Base-by-base conservation (phyloP, 2,329 filamentous ascomycete genomes). In the Penicillium sp. region DNA sequence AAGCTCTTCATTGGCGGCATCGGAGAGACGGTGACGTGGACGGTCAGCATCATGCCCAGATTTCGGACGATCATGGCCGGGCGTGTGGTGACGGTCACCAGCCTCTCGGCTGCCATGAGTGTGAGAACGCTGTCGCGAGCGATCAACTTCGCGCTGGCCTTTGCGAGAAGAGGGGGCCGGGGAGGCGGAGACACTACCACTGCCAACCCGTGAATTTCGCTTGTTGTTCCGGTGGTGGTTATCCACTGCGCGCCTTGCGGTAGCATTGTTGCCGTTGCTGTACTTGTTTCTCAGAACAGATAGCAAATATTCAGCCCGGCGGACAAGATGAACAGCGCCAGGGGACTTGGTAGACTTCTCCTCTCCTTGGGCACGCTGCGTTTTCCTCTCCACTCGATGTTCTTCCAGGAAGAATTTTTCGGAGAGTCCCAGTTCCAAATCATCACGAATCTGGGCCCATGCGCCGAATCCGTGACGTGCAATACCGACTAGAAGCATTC, bases 381-480 rank as follows among this genome's bases (percentile, higher is more conserved):
- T 91, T 68, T 97, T 97, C 74, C 95, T 93, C 69, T 95, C 93
- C 15, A 97, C 92, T n/a, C 92, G 87, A 68, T 97, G 91, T 70
- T 98, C 95, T 67, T 98, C 93, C 1, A 98, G 75, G 74, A 95
- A 98, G 67, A 97, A 88, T 65, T 96, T 97, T 62, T 95, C 90
- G 1, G 77, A 75, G 74, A 98, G 84, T 7, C 84, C 87, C 20
- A 98, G 81, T 28, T 96, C 90, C 1, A 82, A 74, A 64, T 98
- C 93, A 60, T 98, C 93, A 6, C 93, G 86, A 62, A 98, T 97
- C 60, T 91, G 87, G 1, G 86, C 81, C 93, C 93, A 98, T 2
- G 92, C 91, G 49, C 95, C 95, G 65, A 95, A 97, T 2, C 93
- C 93, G 66, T 98, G 92, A 48, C 87, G 84, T 59, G 90, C 85